phyloP scores from a whole-genome alignment of 108 stramenopile genomes.

The Chaetoceros tenuissimus region DNA sequence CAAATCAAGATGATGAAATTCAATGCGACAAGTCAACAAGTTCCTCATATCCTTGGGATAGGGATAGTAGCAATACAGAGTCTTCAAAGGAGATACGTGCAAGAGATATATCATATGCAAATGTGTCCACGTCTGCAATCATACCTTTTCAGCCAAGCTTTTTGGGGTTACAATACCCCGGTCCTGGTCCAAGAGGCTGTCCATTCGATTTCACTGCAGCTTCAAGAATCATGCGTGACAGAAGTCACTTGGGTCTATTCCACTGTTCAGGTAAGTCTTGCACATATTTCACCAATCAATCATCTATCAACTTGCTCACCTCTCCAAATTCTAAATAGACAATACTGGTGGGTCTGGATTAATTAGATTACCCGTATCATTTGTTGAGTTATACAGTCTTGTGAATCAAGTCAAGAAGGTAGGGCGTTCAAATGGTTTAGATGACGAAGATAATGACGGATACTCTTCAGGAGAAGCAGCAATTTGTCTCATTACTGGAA shows the following conservation, averaged over 20 bases:
- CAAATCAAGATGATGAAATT: not conserved
- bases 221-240: conserved; percentile 60
- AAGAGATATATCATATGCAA: too few species aligned
- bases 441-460: conserved; percentile 56
- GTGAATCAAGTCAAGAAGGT: conserved; percentile 74
- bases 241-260: conserved; percentile 72
- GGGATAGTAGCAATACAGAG: not conserved
- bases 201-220: conserved; percentile 56
- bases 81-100: too few species aligned
- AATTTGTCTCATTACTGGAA: conserved; percentile 82
- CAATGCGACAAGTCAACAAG: not conserved
- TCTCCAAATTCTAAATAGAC: not conserved
- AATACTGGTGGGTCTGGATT: conserved; percentile 38
- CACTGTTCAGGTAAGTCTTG: conserved; percentile 43
- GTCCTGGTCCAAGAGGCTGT: conserved; percentile 60
- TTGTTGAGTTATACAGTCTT: conserved; percentile 79
- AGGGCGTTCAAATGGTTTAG: conserved; percentile 32
- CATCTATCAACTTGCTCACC: not conserved
- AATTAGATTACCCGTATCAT: conserved; percentile 76
- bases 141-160: conserved; percentile 75
- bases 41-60: not conserved
- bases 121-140: conserved; percentile 65
- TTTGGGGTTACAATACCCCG: conserved; percentile 43
- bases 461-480: conserved; percentile 65
- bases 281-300: not conserved